phyloP scores from a whole-genome alignment of 2,329 filamentous ascomycete species.

The Xylaria sp. region DNA sequence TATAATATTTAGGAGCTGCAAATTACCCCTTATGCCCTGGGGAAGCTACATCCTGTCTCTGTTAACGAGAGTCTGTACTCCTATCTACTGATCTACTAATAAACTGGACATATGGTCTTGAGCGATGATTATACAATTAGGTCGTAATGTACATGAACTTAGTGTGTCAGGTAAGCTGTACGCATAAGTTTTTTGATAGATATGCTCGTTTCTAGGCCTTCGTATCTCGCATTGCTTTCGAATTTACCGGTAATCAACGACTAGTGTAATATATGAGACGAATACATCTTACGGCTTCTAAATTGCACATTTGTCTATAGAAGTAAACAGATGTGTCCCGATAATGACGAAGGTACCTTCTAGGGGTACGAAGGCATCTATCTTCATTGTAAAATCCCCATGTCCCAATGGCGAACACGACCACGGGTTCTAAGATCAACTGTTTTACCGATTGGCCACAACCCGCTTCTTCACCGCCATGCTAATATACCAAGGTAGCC shows the following conservation, averaged over 20 bases:
- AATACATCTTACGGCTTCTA: neutral
- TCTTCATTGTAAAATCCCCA: slow-evolving; percentile 3
- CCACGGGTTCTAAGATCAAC: neutral
- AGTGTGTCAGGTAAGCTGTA: neutral
- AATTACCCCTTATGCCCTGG: no score
- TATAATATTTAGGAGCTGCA: no score
- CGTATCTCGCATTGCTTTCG: neutral
- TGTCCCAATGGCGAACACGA: neutral
- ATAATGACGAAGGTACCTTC: neutral
- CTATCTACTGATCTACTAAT: neutral
- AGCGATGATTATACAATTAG: neutral
- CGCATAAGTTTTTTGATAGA: neutral
- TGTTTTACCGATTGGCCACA: neutral
- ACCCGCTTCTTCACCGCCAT: slow-evolving; percentile 23
- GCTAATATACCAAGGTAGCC: neutral
- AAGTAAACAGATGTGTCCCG: neutral
- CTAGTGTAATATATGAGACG: neutral
- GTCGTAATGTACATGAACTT: neutral
- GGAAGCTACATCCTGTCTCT: neutral
- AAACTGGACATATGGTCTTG: neutral
- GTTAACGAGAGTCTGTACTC: neutral
- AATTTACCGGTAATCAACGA: neutral
- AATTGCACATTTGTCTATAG: neutral
- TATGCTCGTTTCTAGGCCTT: neutral
- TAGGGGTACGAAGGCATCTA: neutral